Evolutionary conservation across 164 flowering plant species (phyloP).

Genomic region (Sextonia rubra): DNA sequence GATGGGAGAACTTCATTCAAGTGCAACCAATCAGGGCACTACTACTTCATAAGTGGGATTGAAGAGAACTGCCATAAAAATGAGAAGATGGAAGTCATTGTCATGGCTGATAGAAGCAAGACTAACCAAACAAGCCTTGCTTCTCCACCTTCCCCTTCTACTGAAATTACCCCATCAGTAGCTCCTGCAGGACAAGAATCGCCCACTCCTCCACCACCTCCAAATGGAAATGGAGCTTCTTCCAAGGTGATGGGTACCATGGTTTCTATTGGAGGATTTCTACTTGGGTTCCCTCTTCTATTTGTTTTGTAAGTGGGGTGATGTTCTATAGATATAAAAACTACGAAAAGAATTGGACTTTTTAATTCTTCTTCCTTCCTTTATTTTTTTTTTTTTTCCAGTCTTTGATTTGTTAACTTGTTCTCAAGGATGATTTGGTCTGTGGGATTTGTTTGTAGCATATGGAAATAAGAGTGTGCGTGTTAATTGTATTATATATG

Average conservation of each 20-base stretch:
- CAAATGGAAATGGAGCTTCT: conserved; percentile 28
- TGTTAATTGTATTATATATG: too few relatives aligned
- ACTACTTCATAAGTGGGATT: conserved; percentile 77
- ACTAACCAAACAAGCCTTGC: conserved; percentile 12
- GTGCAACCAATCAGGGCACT: conserved; percentile 59
- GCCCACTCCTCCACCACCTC: conserved; percentile 37
- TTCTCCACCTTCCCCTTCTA: conserved; percentile 18
- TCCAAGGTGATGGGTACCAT: conserved; percentile 17
- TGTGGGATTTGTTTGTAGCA: neutral
- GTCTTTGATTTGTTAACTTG: neutral
- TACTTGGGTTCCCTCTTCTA: conserved; percentile 39
- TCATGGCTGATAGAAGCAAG: conserved; percentile 62
- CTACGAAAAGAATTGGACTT: too few relatives aligned
- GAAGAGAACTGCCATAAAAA: conserved; percentile 63
- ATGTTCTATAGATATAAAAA: neutral
- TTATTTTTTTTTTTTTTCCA: neutral
- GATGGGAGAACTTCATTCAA: conserved; percentile 64
- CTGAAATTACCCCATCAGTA: conserved; percentile 32
- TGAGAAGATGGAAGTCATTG: conserved; percentile 62
- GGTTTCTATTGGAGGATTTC: conserved; percentile 33
- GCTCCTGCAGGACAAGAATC: conserved; percentile 38
- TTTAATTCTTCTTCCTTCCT: neutral
- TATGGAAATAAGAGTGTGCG: neutral
- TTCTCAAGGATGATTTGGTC: neutral
- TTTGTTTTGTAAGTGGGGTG: conserved; percentile 20